Conservation (phyloP, 1,139 yeast species). For the Sugiyamaella neomexicana region DNA sequence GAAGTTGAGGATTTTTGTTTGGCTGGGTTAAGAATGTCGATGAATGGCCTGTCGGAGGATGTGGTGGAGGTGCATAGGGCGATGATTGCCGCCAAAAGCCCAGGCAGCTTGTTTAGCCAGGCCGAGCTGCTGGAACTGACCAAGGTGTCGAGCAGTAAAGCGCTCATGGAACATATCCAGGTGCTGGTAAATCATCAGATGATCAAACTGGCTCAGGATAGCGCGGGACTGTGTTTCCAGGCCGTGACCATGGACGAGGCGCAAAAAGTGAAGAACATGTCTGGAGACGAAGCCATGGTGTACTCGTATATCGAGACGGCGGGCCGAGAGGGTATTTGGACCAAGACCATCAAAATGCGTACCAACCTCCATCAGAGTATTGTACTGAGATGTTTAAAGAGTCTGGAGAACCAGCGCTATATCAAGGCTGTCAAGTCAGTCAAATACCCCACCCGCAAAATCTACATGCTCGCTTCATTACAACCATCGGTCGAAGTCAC, state of each 20-base stretch:
- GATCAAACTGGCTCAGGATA: conserved; percentile 65
- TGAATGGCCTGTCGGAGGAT: conserved; percentile 39
- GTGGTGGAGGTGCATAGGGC: conserved; percentile 58
- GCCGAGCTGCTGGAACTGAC: conserved; percentile 51
- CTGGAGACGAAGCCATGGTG: conserved; percentile 86
- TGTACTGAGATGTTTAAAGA: conserved; percentile 79
- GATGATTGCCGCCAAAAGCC: conserved; percentile 49
- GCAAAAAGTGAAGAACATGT: conserved; percentile 60
- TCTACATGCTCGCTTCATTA: conserved; percentile 88
- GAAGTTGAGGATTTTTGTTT: no score
- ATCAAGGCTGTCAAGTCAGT: conserved; percentile 91
- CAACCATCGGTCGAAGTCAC: conserved; percentile 96
- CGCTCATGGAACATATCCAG: conserved; percentile 31
- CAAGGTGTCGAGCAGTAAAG: conserved; percentile 22
- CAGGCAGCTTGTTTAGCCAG: conserved; percentile 56
- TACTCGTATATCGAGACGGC: conserved; percentile 90
- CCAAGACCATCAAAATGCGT: conserved; percentile 85
- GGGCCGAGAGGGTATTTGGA: conserved; percentile 93
- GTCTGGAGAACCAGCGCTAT: conserved; percentile 77
- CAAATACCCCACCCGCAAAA: conserved; percentile 93
- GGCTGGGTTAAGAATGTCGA: no score
- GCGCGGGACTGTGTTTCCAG: conserved; percentile 63
- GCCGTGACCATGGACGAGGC: conserved; percentile 49
- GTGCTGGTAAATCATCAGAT: conserved; percentile 48
- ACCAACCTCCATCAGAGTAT: conserved; percentile 93